Percentiles rank a stretch among this genome's conserved stretches.
phyloP scores from a whole-genome alignment of 495 filamentous ascomycete genomes.

The Massariosphaeria phaeospora region DNA sequence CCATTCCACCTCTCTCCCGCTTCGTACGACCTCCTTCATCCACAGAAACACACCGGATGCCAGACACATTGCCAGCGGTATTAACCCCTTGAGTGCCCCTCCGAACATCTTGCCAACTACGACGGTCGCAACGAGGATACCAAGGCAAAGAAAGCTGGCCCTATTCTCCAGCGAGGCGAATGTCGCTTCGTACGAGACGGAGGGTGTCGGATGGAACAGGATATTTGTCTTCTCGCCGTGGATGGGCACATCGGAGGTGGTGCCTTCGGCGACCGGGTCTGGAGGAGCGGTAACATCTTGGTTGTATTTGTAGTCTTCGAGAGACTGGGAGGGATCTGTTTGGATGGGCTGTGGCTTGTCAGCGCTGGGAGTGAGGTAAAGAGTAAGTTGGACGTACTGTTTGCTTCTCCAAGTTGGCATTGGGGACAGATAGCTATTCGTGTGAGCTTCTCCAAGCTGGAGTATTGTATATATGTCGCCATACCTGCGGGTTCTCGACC shows the following conservation, averaged over 20 bases:
- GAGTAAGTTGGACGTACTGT: conserved; percentile 47
- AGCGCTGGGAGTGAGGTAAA: conserved; percentile 8
- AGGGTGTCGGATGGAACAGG: conserved; percentile 89
- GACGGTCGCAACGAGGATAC: conserved; percentile 65
- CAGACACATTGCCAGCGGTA: conserved; percentile 65
- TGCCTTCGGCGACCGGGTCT: conserved; percentile 70
- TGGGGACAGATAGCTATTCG: conserved; percentile 71
- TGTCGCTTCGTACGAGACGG: conserved; percentile 79
- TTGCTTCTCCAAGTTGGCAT: conserved; percentile 74
- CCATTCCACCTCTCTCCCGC: conserved; percentile 83
- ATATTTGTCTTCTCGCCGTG: conserved; percentile 95
- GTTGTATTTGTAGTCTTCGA: conserved; percentile 69
- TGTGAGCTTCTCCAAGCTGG: neutral
- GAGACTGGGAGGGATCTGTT: conserved; percentile 57
- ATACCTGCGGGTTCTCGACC: conserved; percentile 63
- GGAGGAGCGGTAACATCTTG: conserved; percentile 91
- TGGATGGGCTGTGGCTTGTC: conserved; percentile 50
- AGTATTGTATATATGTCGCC: conserved; percentile 7
- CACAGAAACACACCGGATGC: conserved; percentile 75
- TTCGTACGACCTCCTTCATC: conserved; percentile 77
- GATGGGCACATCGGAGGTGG: conserved; percentile 89
- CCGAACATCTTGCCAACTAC: conserved; percentile 75
- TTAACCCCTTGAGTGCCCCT: conserved; percentile 66
- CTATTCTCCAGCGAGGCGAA: conserved; percentile 69
- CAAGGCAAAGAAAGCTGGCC: conserved; percentile 61